Conservation (phyloP, 2,329 filamentous ascomycete genomes). For the Pseudogymnoascus sp. region DNA sequence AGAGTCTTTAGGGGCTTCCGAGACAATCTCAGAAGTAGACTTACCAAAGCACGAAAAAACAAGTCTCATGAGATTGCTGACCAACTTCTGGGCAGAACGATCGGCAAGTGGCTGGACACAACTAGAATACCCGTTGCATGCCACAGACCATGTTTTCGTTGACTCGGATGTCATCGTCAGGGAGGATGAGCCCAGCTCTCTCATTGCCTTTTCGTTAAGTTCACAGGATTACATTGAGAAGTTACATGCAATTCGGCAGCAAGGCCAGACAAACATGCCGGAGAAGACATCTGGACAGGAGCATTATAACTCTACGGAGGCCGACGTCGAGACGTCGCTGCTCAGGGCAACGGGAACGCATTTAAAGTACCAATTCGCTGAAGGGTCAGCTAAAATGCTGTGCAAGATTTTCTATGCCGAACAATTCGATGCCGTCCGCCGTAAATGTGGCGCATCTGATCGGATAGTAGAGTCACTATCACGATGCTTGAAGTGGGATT, state of each 20-base stretch:
- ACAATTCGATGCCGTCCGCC: slow-evolving; percentile 88
- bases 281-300: not conserved
- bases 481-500: slow-evolving; percentile 95
- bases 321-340: slow-evolving; percentile 76
- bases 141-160: slow-evolving; percentile 89
- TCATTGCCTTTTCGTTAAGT: slow-evolving; percentile 86
- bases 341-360: slow-evolving; percentile 82
- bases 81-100: slow-evolving; percentile 96
- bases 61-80: slow-evolving; percentile 89
- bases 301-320: slow-evolving; percentile 41
- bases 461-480: slow-evolving; percentile 93
- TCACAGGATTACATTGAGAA: slow-evolving; percentile 82
- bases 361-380: slow-evolving; percentile 90
- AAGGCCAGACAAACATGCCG: slow-evolving; percentile 34
- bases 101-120: slow-evolving; percentile 91
- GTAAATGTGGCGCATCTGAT: slow-evolving; percentile 87
- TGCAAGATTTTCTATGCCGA: slow-evolving; percentile 99
- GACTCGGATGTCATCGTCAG: slow-evolving; percentile 96
- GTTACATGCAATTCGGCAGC: slow-evolving; percentile 56
- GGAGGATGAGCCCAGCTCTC: slow-evolving; percentile 92
- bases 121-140: slow-evolving; percentile 82
- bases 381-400: slow-evolving; percentile 87
- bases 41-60: slow-evolving; percentile 89
- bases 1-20: slow-evolving; percentile 45
- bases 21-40: slow-evolving; percentile 56